Conservation (phyloP, 768 basidiomycete species). For the Leccinum boreale region DNA sequence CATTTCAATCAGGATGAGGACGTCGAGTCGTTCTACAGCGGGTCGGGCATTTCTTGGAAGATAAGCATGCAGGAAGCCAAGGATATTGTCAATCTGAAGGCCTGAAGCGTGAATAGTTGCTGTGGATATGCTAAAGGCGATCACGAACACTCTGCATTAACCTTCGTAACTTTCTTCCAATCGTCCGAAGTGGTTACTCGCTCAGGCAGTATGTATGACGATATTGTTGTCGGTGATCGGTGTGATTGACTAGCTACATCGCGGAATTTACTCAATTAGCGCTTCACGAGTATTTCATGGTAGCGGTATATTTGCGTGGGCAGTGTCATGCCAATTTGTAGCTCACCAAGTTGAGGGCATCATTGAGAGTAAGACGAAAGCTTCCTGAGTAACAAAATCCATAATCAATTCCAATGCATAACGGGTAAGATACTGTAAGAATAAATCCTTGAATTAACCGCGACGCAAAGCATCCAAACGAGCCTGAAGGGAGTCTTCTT, state of each 20-base stretch:
- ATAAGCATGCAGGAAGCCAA: conserved; percentile 75
- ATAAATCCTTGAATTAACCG: conserved; percentile 38
- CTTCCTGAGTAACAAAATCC: conserved; percentile 1
- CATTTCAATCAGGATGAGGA: conserved; percentile 72
- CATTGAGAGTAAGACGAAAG: background rate
- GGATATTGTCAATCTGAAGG: conserved; percentile 58
- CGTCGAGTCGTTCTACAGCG: conserved; percentile 90
- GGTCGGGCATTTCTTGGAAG: conserved; percentile 90
- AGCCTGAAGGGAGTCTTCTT: conserved; percentile 93
- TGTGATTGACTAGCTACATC: background rate
- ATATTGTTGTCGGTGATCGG: background rate
- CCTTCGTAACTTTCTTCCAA: background rate
- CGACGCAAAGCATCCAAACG: conserved; percentile 85
- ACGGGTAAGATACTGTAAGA: conserved; percentile 6
- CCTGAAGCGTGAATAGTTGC: conserved; percentile 16
- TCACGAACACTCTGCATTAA: background rate
- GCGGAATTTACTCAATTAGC: background rate
- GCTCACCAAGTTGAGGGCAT: background rate
- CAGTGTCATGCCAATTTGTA: background rate
- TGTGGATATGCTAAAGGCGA: too few species aligned
- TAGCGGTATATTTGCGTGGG: too few species aligned
- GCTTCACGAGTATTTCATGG: too few species aligned
- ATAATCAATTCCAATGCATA: conserved; percentile 6
- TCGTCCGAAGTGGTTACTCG: too few species aligned
- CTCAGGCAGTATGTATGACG: background rate